Conservation (phyloP, 1,284 basidiomycete genomes). For the Cryptococcus hybrid region DNA sequence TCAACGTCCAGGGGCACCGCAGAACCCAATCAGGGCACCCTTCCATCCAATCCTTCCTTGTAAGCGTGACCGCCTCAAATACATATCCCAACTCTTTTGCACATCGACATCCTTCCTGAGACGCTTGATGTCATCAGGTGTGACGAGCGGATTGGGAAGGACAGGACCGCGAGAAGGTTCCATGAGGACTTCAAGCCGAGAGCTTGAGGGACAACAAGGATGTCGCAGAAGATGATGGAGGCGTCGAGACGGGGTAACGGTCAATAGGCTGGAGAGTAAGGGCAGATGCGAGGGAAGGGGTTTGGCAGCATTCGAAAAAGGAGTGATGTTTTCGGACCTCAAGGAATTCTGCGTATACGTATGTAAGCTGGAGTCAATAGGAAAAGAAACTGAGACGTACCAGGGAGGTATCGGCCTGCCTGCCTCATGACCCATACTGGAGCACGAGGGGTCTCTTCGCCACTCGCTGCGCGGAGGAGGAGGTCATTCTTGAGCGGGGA, state of each 20-base stretch:
- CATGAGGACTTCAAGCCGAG: conserved; percentile 94
- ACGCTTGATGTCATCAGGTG: conserved; percentile 66
- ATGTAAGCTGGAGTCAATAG: neutral
- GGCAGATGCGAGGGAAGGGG: conserved; percentile 76
- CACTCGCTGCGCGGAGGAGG: conserved; percentile 80
- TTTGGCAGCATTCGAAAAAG: conserved; percentile 91
- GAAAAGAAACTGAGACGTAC: conserved; percentile 49
- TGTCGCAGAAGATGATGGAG: conserved; percentile 94
- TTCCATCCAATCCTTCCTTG: conserved; percentile 71
- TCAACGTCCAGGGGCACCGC: conserved; percentile 96
- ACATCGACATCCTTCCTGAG: conserved; percentile 68
- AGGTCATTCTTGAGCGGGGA: conserved; percentile 86
- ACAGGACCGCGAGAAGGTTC: conserved; percentile 71
- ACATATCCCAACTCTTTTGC: conserved; percentile 81
- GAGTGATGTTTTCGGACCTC: conserved; percentile 77
- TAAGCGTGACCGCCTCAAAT: conserved; percentile 81
- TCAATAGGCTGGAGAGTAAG: conserved; percentile 90
- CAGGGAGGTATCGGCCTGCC: conserved; percentile 92
- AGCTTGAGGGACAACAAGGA: conserved; percentile 93
- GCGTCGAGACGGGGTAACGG: conserved; percentile 82
- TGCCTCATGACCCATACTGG: conserved; percentile 99
- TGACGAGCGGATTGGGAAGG: conserved; percentile 78
- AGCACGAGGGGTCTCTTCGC: conserved; percentile 83
- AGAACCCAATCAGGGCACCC: conserved; percentile 95
- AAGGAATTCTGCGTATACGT: conserved; percentile 66